A percentile compares a stretch with the other conserved stretches of the same genome.
Evolutionary conservation across 768 basidiomycete genomes (phyloP).

Genomic region (Rhodotorula graminis): DNA sequence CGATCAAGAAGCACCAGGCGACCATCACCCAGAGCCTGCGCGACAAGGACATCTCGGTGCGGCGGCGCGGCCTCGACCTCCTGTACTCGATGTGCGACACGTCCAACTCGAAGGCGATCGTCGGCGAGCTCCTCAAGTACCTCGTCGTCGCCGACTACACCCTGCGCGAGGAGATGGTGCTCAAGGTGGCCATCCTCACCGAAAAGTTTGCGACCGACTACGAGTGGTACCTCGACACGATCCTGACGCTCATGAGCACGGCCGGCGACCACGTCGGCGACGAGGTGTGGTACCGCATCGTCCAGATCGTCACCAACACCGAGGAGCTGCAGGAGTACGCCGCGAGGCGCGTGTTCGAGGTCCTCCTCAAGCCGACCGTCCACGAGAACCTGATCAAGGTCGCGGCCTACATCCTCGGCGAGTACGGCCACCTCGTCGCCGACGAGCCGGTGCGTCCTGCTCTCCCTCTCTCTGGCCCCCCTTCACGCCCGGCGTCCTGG

Average conservation of each 20-base stretch:
- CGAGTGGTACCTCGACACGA: constrained; percentile 81
- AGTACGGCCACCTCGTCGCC: constrained; percentile 96
- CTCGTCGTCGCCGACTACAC: constrained; percentile 95
- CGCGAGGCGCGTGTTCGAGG: constrained; percentile 81
- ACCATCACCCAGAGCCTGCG: constrained; percentile 91
- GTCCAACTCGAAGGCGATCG: constrained; percentile 93
- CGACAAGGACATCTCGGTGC: constrained; percentile 95
- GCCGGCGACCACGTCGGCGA: constrained; percentile 99
- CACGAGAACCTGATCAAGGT: constrained; percentile 92
- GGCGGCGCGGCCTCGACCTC: constrained; percentile 86
- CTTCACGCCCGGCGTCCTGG: background rate
- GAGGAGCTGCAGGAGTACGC: constrained; percentile 97
- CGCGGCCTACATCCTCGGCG: constrained; percentile 92
- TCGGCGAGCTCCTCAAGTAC: constrained; percentile 89
- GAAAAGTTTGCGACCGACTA: constrained; percentile 87
- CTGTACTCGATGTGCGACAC: constrained; percentile 99
- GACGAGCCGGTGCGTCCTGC: constrained; percentile 69
- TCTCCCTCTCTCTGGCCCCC: background rate
- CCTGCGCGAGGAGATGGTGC: constrained; percentile 94
- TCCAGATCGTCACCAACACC: constrained; percentile 94
- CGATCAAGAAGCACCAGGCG: constrained; percentile 90
- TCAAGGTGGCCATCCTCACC: constrained; percentile 97
- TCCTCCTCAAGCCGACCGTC: constrained; percentile 61
- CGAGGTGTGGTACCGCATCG: constrained; percentile 98
- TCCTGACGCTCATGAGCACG: constrained; percentile 87